These are phyloP conservation scores for Calendula officinalis DNA, from an alignment of 129 eudicot genomes.

Conservation along the genomic window DNA sequence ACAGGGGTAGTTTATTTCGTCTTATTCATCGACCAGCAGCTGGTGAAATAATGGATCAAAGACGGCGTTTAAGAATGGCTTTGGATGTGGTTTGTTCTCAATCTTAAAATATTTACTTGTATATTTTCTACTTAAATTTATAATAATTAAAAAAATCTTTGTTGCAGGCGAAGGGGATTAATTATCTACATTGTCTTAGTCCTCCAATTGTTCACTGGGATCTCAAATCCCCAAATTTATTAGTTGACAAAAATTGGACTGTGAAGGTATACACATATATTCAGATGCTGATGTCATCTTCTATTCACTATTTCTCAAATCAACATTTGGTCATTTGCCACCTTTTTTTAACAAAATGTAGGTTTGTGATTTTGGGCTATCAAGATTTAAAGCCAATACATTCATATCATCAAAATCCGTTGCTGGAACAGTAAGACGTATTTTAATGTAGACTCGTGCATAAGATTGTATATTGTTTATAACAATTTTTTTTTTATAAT, in stretches of 20 bases:
- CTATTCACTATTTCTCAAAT: not conserved
- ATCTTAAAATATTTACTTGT: not conserved
- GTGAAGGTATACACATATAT: constrained; percentile 58
- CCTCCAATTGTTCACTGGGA: constrained; percentile 98
- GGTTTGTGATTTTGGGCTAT: constrained; percentile 99
- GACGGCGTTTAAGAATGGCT: constrained; percentile 90
- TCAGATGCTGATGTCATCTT: not conserved
- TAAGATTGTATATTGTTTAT: constrained; percentile 5
- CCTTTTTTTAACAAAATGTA: constrained; percentile 13
- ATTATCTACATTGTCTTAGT: constrained; percentile 79
- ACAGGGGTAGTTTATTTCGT: constrained; percentile 90
- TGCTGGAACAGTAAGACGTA: constrained; percentile 98
- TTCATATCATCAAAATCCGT: constrained; percentile 93
- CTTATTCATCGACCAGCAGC: constrained; percentile 87
- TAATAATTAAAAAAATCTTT: too few relatives aligned
- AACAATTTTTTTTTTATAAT: constrained; percentile 27
- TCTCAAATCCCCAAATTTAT: constrained; percentile 87
- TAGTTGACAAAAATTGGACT: constrained; percentile 95
- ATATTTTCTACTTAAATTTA: not conserved
- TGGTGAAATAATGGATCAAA: constrained; percentile 75
- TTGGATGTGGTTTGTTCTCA: constrained; percentile 79
- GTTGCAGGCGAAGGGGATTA: constrained; percentile 92
- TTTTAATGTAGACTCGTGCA: not conserved
- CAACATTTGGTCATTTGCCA: not conserved
- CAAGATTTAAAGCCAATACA: constrained; percentile 88